Percentiles rank a stretch among this genome's conserved stretches.
Evolutionary conservation across 225 moss, liverwort and hornwort species (phyloP).

Genomic region (Neckera pumila): DNA sequence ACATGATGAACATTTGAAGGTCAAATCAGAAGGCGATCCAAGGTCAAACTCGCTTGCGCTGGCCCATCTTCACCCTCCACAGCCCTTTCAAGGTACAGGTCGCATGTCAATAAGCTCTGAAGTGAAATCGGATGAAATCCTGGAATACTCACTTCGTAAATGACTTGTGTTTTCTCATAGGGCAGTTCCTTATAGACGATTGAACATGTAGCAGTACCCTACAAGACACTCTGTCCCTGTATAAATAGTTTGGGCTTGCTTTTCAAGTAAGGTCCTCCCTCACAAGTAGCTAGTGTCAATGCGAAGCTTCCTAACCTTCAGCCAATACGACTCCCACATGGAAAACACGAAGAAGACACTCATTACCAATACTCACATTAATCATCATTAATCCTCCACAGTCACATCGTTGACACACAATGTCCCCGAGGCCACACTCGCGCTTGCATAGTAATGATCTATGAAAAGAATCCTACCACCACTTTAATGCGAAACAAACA

Average conservation of each 20-base stretch:
- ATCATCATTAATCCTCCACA: neutral
- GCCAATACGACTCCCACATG: neutral
- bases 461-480: neutral
- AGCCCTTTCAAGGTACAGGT: neutral
- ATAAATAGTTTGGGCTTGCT: too few species aligned
- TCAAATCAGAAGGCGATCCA: neutral
- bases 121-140: neutral
- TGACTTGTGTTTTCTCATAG: neutral
- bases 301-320: neutral
- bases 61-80: slow-evolving; percentile 48
- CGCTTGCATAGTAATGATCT: neutral
- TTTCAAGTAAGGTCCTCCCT: neutral
- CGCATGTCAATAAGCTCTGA: neutral
- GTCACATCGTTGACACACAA: neutral
- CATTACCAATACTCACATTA: neutral
- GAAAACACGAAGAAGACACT: neutral
- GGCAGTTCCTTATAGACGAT: neutral
- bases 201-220: neutral
- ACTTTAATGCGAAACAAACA: neutral
- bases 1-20: neutral
- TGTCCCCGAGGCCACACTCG: neutral
- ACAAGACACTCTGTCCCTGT: neutral
- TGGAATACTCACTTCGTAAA: neutral
- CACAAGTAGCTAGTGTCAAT: too few species aligned
- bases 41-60: slow-evolving; percentile 35